Conservation (phyloP, 1,284 basidiomycete genomes). For the Hymenochaete sp. region DNA sequence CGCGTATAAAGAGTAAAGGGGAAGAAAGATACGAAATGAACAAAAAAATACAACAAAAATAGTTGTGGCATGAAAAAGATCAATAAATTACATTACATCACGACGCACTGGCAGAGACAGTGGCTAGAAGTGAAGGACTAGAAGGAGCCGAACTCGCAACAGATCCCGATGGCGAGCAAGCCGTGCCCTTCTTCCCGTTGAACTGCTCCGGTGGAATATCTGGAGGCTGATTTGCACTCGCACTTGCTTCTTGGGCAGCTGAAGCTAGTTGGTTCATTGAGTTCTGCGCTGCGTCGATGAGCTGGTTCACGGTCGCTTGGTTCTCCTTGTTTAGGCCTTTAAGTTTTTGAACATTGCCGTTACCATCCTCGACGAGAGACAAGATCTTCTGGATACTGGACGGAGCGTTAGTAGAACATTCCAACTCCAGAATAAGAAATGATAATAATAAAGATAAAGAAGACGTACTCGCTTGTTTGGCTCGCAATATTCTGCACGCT, state of each 20-base stretch:
- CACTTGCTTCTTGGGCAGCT: constrained; percentile 15
- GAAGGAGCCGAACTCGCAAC: too few species aligned
- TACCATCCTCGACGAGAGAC: constrained; percentile 16
- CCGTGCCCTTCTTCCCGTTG: constrained; percentile 9
- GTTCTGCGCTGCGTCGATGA: constrained; percentile 15
- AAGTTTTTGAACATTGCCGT: constrained; percentile 16
- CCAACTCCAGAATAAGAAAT: too few species aligned
- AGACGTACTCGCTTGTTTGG: constrained; percentile 16
- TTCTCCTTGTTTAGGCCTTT: constrained; percentile 17
- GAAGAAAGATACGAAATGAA: too few species aligned
- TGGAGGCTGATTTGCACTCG: constrained; percentile 20
- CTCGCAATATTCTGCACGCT: constrained; percentile 17
- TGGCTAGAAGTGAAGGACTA: too few species aligned
- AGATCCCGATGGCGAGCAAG: too few species aligned
- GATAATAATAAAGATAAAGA: neutral
- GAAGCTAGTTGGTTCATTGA: constrained; percentile 17
- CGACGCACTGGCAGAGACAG: too few species aligned
- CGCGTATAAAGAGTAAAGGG: too few species aligned
- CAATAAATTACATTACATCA: too few species aligned
- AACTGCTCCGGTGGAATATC: constrained; percentile 19
- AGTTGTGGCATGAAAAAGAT: too few species aligned
- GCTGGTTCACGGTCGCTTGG: constrained; percentile 12
- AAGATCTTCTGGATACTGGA: constrained; percentile 17
- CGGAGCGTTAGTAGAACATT: neutral
- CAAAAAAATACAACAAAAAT: too few species aligned